phyloP scores from a whole-genome alignment of 371 early-diverging fungal genomes.

The Mortierella sp. region DNA sequence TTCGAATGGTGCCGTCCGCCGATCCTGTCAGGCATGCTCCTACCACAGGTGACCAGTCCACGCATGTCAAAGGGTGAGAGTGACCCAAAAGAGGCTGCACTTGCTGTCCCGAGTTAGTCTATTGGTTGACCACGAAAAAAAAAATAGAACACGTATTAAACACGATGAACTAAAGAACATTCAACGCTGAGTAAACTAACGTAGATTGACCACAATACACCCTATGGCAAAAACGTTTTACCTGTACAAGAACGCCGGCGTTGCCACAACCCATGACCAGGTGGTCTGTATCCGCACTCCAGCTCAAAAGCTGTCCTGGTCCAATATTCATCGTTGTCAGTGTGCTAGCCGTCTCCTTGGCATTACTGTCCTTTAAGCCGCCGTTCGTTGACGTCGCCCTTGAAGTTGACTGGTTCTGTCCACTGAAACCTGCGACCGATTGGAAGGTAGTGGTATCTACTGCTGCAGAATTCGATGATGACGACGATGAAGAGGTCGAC shows the following conservation, averaged over 20 bases:
- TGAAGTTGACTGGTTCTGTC: background rate
- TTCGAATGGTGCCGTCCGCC: slow-evolving; percentile 70
- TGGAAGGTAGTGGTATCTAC: background rate
- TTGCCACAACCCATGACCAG: slow-evolving; percentile 56
- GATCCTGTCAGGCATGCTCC: slow-evolving; percentile 71
- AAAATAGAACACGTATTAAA: slow-evolving; percentile 3
- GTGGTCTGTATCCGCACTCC: slow-evolving; percentile 56
- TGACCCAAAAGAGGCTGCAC: slow-evolving; percentile 64
- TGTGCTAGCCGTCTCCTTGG: slow-evolving; percentile 22
- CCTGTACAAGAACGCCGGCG: slow-evolving; percentile 53
- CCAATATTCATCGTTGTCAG: slow-evolving; percentile 45
- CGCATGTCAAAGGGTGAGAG: slow-evolving; percentile 63
- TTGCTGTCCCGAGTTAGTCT: slow-evolving; percentile 61
- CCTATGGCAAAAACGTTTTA: background rate
- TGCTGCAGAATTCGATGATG: slow-evolving; percentile 2
- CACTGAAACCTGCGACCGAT: background rate
- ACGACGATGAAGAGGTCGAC: background rate
- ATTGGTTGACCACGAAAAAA: slow-evolving; percentile 1
- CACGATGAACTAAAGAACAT: background rate
- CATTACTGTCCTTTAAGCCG: background rate
- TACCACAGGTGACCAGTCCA: slow-evolving; percentile 71
- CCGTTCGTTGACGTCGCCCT: background rate
- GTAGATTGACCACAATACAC: too few relatives aligned
- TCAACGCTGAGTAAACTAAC: background rate
- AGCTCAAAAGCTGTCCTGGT: slow-evolving; percentile 44